Base-by-base conservation (phyloP, 805 yeast species). In the Tetrapisispora iriomotensis region DNA sequence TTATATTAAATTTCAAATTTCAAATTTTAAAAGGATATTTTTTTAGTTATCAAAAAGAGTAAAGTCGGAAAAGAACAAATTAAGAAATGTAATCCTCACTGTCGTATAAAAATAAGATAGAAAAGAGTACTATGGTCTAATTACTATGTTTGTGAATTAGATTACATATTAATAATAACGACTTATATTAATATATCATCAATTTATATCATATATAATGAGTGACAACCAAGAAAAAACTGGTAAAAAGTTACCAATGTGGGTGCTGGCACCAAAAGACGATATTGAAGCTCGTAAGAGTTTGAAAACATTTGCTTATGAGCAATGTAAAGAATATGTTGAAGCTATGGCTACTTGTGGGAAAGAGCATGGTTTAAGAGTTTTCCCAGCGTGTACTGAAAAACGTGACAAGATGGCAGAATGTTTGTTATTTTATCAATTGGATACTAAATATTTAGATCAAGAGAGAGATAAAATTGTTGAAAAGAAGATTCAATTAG, bases 251-350 rank as follows among this genome's bases (percentile, higher is more conserved):
- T 62, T 82, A 21, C 94, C 94, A 1, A 65, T 73, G 10, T 83
- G 94, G 94, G 72, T 81, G 45, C 64, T 83, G 18, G 73, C 84
- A 0, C 90, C 92, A 12, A 71, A 70, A 45, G 92, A 83, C 55
- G 94, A 83, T 54, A 77, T 77, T 59, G 72, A 76, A 42, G 77
- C 81, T 26, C 75, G 82, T 51, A 76, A 72, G 48, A 72, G 82
- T 50, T 77, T 88, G 79, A 75, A 82, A 56, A 70, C 65, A 42
- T 67, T 68, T 51, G 74, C 90, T 0, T 82, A 82, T 65, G 69
- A 72, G 33, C 58, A 63, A 41, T 83, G 94, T 56, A 84, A 77
- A 49, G 79, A 71, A 15, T 62, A 67, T 34, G 95, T 88, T 25
- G 79, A 73, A 42, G 72, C 77, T 48, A 65, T 68, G 68, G 75